Base-by-base conservation (phyloP, 1,284 basidiomycete species). In the Kwoniella shivajii region DNA sequence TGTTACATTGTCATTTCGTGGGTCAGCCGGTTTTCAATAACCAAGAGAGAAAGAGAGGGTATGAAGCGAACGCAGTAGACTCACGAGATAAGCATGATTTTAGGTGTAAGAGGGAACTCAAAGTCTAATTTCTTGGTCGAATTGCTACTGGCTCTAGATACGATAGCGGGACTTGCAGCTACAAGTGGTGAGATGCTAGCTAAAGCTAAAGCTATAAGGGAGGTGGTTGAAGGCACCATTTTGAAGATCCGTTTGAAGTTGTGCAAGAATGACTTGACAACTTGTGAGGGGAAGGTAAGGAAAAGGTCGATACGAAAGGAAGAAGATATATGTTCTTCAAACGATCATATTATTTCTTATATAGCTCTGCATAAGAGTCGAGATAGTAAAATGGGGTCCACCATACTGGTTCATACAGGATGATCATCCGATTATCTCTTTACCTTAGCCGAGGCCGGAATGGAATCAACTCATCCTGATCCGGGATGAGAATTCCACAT, bases 51-150 rank as follows among this genome's bases (percentile, higher is more conserved):
- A 29, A 50, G 45, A 30, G 38, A 13, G 4, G n/a, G 44, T n/a
- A n/a, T n/a, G n/a, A n/a, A n/a, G n/a, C n/a, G 10, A 20, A 26
- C 16, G 27, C 16, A 29, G 51, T 22, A 9, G 43, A 59, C 61
- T 46, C 33, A 60, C 58, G 65, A 66, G 43, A 73, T 56, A 48
- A 73, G 64, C 63, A 73, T 61, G 50, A 73, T 69, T 57, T 70
- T 71, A 13, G 71, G 71, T 27, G 56, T 29, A 49, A 69, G 61
- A 26, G 62, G 63, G 38, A 38, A 61, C 54, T 60, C 59, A 46
- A 57, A 30, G 38, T 57, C 55, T 3, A 47, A 56, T 27, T 50
- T 16, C 14, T 36, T 38, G 9, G 22, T 45, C 4, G 13, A n/a
- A 30, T 31, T 31, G 7, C 14, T 6, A 18, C 31, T 13, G 33